Conservation (phyloP, 257 asterid genomes). For the Nicotiana attenuata region DNA sequence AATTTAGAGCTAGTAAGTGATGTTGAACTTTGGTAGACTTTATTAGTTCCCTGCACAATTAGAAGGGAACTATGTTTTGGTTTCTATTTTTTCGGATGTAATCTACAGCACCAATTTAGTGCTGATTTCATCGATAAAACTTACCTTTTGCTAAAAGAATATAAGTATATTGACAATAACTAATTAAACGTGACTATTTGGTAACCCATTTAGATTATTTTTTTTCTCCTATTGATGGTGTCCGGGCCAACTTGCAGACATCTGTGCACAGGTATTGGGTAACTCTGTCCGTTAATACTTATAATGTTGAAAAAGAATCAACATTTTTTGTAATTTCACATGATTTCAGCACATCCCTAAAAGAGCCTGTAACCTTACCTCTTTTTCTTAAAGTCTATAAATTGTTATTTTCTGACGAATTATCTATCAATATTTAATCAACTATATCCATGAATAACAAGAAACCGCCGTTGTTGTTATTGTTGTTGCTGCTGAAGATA, state of each 20-base stretch:
- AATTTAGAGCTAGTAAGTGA: neutral
- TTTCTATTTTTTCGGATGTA: neutral
- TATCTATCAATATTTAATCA: too few relatives aligned
- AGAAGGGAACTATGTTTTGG: neutral
- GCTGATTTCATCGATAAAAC: neutral
- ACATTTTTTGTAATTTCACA: neutral
- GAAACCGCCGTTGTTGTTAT: neutral
- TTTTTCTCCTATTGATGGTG: neutral
- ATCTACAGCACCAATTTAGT: neutral
- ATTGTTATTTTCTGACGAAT: neutral
- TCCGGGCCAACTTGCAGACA: too few relatives aligned
- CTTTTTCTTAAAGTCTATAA: neutral
- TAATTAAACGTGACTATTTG: neutral
- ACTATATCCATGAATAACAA: too few relatives aligned
- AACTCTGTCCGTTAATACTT: neutral
- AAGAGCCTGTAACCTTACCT: neutral
- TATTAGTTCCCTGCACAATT: neutral
- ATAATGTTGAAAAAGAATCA: neutral
- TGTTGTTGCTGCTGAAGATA: constrained; percentile 30
- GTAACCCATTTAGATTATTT: neutral
- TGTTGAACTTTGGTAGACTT: neutral
- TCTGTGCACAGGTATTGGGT: neutral
- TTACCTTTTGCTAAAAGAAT: neutral
- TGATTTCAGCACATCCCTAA: neutral
- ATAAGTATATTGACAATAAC: neutral